Percentiles rank a stretch among this genome's conserved stretches.
Evolutionary conservation across 73 alveolate genomes (phyloP).

Genomic region (Paramecium bursaria): DNA sequence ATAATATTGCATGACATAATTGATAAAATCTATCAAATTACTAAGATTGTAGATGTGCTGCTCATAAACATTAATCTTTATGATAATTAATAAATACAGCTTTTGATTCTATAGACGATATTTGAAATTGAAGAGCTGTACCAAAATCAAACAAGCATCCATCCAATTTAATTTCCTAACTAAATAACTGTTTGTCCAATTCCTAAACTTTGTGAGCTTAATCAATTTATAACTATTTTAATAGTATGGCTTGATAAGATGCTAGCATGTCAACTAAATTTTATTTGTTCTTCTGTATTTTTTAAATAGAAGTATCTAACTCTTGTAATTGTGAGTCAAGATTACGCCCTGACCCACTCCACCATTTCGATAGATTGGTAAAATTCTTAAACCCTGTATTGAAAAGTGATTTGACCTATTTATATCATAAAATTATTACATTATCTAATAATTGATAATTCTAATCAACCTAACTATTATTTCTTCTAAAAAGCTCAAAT

Average conservation of each 20-base stretch:
- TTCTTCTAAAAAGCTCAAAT: slow-evolving; percentile 11
- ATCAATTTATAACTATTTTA: not conserved
- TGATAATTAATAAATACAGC: slow-evolving; percentile 1
- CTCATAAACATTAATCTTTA: slow-evolving; percentile 39
- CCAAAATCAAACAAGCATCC: slow-evolving; percentile 28
- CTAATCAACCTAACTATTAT: no score
- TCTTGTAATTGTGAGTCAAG: slow-evolving; percentile 12
- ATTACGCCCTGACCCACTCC: not conserved
- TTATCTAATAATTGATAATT: no score
- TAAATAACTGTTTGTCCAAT: not conserved
- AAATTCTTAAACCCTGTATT: slow-evolving; percentile 8
- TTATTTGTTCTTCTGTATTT: not conserved
- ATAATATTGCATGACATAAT: slow-evolving; percentile 15
- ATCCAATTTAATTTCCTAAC: not conserved
- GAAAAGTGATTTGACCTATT: not conserved
- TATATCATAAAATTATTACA: no score
- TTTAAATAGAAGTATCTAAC: not conserved
- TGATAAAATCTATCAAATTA: slow-evolving; percentile 35
- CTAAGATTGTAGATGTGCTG: not conserved
- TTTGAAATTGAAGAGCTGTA: not conserved
- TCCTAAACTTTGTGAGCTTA: not conserved
- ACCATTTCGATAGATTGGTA: slow-evolving; percentile 34
- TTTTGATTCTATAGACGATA: slow-evolving; percentile 6
- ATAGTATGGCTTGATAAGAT: not conserved
- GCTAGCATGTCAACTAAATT: not conserved